A percentile compares a stretch with the other conserved stretches of the same genome.
phyloP scores from a whole-genome alignment of 352 stramenopile species.

The Aphanomyces euteiches region DNA sequence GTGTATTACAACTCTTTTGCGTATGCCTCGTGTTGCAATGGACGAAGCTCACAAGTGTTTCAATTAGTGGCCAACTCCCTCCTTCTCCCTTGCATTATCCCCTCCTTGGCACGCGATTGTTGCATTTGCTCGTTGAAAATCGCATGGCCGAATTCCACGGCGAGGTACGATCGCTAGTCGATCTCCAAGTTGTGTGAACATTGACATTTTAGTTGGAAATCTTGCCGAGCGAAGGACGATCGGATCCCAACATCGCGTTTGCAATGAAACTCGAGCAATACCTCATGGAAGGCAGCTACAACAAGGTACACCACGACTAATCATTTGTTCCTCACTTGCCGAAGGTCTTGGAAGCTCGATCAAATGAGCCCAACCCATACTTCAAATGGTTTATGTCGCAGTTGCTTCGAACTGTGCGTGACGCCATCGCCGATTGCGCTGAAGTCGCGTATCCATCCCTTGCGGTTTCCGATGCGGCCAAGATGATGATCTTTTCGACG shows the following conservation, averaged over 20 bases:
- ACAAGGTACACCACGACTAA: conserved; percentile 56
- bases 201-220: conserved; percentile 63
- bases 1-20: conserved; percentile 69
- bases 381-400: conserved; percentile 94
- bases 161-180: conserved; percentile 42
- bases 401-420: conserved; percentile 91
- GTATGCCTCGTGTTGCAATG: neutral
- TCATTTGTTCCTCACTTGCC: neutral
- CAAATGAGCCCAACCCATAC: conserved; percentile 87
- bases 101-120: conserved; percentile 84
- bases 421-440: conserved; percentile 94
- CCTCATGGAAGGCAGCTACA: conserved; percentile 91
- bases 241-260: conserved; percentile 84
- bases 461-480: conserved; percentile 77
- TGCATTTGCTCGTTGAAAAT: conserved; percentile 89
- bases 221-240: conserved; percentile 73
- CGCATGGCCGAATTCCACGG: conserved; percentile 92
- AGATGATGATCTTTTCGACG: conserved; percentile 92
- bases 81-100: conserved; percentile 78
- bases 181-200: neutral
- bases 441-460: conserved; percentile 93
- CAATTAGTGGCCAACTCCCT: conserved; percentile 40
- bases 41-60: conserved; percentile 14
- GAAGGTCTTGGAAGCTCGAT: conserved; percentile 79
- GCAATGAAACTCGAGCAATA: conserved; percentile 89